These are phyloP conservation scores for Neonectria ditissima DNA, from an alignment of 2,329 filamentous ascomycete genomes.

Conservation along the genomic window DNA sequence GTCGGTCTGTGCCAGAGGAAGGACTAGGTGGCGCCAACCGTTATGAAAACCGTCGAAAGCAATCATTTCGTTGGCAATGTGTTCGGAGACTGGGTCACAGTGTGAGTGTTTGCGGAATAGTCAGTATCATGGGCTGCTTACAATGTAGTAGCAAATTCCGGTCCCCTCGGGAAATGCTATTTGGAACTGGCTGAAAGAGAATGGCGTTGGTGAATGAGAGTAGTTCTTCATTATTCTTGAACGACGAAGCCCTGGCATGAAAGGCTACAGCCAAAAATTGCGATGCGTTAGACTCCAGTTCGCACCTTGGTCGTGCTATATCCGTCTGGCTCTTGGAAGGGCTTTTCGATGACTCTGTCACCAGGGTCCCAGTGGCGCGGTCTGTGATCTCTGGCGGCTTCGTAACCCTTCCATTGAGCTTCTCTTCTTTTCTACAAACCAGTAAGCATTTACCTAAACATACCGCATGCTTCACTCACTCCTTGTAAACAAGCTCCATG, in stretches of 20 bases:
- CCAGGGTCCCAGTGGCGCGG: not conserved
- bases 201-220: not conserved
- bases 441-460: not conserved
- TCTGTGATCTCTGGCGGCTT: too few species aligned
- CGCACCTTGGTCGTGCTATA: not conserved
- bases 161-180: slow-evolving; percentile 31
- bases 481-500: slow-evolving; percentile 39
- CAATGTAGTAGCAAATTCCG: slow-evolving; percentile 34
- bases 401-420: not conserved
- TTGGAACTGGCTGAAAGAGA: slow-evolving; percentile 26
- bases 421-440: slow-evolving; percentile 1
- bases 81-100: slow-evolving; percentile 20
- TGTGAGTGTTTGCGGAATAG: not conserved
- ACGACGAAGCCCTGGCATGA: not conserved
- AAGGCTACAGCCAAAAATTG: not conserved
- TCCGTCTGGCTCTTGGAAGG: too few species aligned
- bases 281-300: not conserved
- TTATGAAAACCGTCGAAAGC: slow-evolving; percentile 43
- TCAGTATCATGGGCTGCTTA: fast-evolving
- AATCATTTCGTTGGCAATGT: slow-evolving; percentile 42
- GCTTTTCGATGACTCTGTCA: not conserved
- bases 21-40: slow-evolving; percentile 41
- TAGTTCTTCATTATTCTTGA: not conserved
- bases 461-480: slow-evolving; percentile 8
- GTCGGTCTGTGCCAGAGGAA: slow-evolving; percentile 37